Percentiles rank a stretch among this genome's conserved stretches.
Evolutionary conservation across 2,329 filamentous ascomycete genomes (phyloP).

Genomic region (Fusarium nygamai): DNA sequence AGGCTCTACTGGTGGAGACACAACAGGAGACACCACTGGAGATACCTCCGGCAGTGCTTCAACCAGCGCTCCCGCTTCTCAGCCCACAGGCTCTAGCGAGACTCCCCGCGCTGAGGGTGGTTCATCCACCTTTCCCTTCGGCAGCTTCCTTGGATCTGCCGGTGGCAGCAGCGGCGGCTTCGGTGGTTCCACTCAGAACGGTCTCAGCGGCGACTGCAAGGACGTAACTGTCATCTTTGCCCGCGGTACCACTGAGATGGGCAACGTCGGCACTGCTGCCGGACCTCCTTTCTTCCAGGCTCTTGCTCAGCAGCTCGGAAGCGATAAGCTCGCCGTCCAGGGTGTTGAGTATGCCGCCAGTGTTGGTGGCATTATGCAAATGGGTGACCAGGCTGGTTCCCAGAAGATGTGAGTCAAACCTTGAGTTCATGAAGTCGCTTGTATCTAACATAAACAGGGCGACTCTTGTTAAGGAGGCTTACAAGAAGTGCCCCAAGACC

Average conservation of each 20-base stretch:
- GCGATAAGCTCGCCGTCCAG: conserved; percentile 59
- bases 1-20: not conserved
- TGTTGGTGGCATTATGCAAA: conserved; percentile 55
- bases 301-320: conserved; percentile 53
- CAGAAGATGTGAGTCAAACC: conserved; percentile 55
- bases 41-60: not conserved
- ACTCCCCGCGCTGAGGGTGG: not conserved
- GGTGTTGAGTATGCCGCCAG: conserved; percentile 63
- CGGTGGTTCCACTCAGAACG: conserved; percentile 37
- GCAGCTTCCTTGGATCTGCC: not conserved
- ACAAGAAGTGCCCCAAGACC: conserved; percentile 55
- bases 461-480: conserved; percentile 45
- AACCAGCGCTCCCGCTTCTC: not conserved
- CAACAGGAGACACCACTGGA: not conserved
- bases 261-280: conserved; percentile 60
- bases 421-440: not conserved
- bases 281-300: conserved; percentile 62
- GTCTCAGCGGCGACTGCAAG: conserved; percentile 39
- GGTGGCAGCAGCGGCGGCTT: conserved; percentile 6
- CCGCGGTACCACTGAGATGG: conserved; percentile 63
- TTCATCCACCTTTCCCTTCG: not conserved
- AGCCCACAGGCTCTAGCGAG: not conserved
- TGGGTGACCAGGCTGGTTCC: conserved; percentile 57
- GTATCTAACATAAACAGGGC: conserved; percentile 20
- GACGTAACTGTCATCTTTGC: conserved; percentile 64